These are phyloP conservation scores for Backusella morwellensis DNA, from an alignment of 192 early-diverging fungal genomes.

Conservation along the genomic window DNA sequence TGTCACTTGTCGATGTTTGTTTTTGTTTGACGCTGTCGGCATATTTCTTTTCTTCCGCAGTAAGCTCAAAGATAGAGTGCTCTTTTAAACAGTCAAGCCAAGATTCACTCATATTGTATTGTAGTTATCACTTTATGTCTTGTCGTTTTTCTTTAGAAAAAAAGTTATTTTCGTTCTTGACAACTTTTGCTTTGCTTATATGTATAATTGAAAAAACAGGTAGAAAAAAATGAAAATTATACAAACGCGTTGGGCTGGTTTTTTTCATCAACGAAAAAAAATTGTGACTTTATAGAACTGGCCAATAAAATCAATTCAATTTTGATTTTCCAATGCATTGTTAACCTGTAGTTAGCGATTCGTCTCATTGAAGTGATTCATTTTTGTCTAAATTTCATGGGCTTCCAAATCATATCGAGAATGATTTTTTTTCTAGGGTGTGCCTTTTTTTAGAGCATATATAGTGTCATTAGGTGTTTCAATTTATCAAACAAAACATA, in stretches of 20 bases:
- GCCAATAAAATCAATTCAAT: background rate
- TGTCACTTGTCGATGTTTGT: background rate
- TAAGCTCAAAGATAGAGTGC: conserved; percentile 18
- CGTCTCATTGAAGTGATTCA: background rate
- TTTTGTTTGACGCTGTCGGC: background rate
- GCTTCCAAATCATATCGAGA: background rate
- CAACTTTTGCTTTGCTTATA: background rate
- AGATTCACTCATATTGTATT: conserved; percentile 2
- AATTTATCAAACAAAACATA: too few relatives aligned
- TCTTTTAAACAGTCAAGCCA: conserved; percentile 16
- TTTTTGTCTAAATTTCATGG: background rate
- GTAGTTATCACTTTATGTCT: background rate
- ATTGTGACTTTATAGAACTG: background rate
- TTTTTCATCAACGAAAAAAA: background rate
- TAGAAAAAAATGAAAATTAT: background rate
- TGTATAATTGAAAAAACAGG: background rate
- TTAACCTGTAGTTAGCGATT: too few relatives aligned
- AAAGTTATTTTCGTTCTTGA: background rate
- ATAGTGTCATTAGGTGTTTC: too few relatives aligned
- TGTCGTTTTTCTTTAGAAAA: background rate
- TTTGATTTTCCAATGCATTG: conserved; percentile 3
- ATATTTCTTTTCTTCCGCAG: background rate
- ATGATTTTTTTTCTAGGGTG: too few relatives aligned
- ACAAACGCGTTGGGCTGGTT: background rate
- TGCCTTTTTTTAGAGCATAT: too few relatives aligned